A percentile compares a stretch with the other conserved stretches of the same genome.
These are phyloP conservation scores for Glycine soja DNA, from an alignment of 306 rosid species.

Conservation along the genomic window DNA sequence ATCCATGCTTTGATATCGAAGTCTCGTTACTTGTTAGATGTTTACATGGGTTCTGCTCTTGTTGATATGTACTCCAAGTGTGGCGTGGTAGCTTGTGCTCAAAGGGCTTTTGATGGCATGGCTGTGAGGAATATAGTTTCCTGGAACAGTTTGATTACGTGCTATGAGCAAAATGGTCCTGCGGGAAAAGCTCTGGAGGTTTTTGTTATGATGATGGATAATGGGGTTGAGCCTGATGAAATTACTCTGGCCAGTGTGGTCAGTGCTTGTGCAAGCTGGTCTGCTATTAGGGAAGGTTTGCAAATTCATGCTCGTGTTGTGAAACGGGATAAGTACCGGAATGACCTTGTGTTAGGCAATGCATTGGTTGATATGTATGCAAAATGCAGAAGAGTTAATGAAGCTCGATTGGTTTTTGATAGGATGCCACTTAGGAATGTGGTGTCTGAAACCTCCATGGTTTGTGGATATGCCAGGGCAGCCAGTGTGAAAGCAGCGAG, in stretches of 20 bases:
- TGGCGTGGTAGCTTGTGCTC: slow-evolving; percentile 58
- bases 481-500: slow-evolving; percentile 63
- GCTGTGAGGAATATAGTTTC: slow-evolving; percentile 59
- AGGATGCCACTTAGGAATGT: slow-evolving; percentile 63
- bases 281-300: slow-evolving; percentile 61
- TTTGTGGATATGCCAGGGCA: slow-evolving; percentile 66
- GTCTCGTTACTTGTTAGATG: slow-evolving; percentile 46
- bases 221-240: slow-evolving; percentile 62
- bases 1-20: slow-evolving; percentile 59
- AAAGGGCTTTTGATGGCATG: slow-evolving; percentile 63
- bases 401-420: slow-evolving; percentile 62
- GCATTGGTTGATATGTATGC: slow-evolving; percentile 75
- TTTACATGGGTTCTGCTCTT: slow-evolving; percentile 66
- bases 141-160: slow-evolving; percentile 73
- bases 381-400: slow-evolving; percentile 57
- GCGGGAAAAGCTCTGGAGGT: slow-evolving; percentile 56
- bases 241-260: slow-evolving; percentile 69
- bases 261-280: slow-evolving; percentile 64
- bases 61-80: slow-evolving; percentile 68
- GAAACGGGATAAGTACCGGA: slow-evolving; percentile 50
- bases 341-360: slow-evolving; percentile 62
- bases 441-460: slow-evolving; percentile 69
- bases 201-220: slow-evolving; percentile 61
- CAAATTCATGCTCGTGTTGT: slow-evolving; percentile 61
- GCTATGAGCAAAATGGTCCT: slow-evolving; percentile 72